Percentiles rank a stretch among this genome's conserved stretches.
Conservation (phyloP, 108 stramenopile species). For the Fistulifera pelliculosa region DNA sequence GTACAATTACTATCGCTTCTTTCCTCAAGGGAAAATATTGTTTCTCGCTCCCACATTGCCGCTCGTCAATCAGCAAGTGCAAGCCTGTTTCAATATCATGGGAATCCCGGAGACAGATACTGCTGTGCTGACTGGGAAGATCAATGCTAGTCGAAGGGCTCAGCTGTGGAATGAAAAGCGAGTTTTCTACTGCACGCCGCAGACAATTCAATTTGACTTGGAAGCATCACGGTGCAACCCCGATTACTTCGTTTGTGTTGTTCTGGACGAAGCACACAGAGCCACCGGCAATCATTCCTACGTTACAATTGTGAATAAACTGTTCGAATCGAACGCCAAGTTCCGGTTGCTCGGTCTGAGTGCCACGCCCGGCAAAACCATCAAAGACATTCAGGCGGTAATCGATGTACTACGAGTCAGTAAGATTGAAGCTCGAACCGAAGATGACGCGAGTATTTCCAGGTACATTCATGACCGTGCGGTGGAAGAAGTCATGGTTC, state of each 20-base stretch:
- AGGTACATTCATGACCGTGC: conserved; percentile 69
- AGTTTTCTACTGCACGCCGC: conserved; percentile 96
- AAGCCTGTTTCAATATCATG: conserved; percentile 86
- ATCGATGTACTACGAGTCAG: conserved; percentile 51
- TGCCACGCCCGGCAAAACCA: conserved; percentile 92
- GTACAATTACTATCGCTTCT: conserved; percentile 95
- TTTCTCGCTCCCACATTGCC: conserved; percentile 93
- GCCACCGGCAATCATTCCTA: conserved; percentile 92
- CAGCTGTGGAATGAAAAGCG: conserved; percentile 59
- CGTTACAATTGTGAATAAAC: conserved; percentile 41
- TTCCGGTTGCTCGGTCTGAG: conserved; percentile 81
- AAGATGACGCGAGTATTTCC: conserved; percentile 70
- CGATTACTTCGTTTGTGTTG: conserved; percentile 70
- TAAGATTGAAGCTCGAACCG: conserved; percentile 75
- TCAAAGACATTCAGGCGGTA: conserved; percentile 76
- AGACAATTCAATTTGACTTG: conserved; percentile 90
- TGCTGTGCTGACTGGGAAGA: conserved; percentile 67
- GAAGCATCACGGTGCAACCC: conserved; percentile 35
- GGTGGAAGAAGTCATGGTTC: conserved; percentile 62
- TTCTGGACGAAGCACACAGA: conserved; percentile 96
- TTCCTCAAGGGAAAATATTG: conserved; percentile 56
- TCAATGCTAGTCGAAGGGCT: conserved; percentile 25
- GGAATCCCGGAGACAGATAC: conserved; percentile 75
- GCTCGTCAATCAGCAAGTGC: conserved; percentile 91
- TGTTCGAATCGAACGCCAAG: conserved; percentile 44